Evolutionary conservation across 2,329 filamentous ascomycete genomes (phyloP), one percentile per base, ranked within the genome.

Genomic region (Apiospora sp.): DNA sequence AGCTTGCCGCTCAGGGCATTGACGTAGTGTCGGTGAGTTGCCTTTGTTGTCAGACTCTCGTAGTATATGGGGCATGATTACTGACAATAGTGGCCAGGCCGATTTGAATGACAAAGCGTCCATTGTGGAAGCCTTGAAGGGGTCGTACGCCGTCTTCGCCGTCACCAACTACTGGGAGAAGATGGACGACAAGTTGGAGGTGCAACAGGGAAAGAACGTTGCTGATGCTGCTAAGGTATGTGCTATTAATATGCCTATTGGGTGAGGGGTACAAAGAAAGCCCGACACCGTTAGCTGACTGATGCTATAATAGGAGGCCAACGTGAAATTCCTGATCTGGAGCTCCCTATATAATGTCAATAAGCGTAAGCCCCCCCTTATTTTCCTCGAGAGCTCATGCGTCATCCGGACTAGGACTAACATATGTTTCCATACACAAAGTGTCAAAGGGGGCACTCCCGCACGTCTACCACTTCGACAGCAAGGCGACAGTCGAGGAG

Each of bases 401-500:
- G 22, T n/a, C 48, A 27, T 27, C 54, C 34, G 7, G 58, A 41
- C 37, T 41, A 10, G 37, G 10, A 41, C 37, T 41, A 41, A 41
- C 5, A 10, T 10, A 10, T 5, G 37, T 10, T 10, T 41, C 37
- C 27, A 30, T 30, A 41, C 37, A 7, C 37, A 41, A 41, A 85
- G 83, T 84, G 27, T 81, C 81, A 67, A 82, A 83, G 10, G 84
- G 84, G 71, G 79, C 77, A 22, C 82, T 87, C 5, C 69, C 80
- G 34, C 76, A 83, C 61, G 84, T 87, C 43, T 80, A 84, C 73
- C 86, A 88, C 74, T 91, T 91, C 73, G 89, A 91, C 79, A 82
- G 80, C 78, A 91, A 91, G 78, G 88, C 88, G 27, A 80, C 85
- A 16, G 84, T 88, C 0, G 88, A 90, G 75, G 75, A 83, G n/a